A percentile compares a stretch with the other conserved stretches of the same genome.
phyloP scores from a whole-genome alignment of 2,329 filamentous ascomycete species.

The Fusarium nematophilum region DNA sequence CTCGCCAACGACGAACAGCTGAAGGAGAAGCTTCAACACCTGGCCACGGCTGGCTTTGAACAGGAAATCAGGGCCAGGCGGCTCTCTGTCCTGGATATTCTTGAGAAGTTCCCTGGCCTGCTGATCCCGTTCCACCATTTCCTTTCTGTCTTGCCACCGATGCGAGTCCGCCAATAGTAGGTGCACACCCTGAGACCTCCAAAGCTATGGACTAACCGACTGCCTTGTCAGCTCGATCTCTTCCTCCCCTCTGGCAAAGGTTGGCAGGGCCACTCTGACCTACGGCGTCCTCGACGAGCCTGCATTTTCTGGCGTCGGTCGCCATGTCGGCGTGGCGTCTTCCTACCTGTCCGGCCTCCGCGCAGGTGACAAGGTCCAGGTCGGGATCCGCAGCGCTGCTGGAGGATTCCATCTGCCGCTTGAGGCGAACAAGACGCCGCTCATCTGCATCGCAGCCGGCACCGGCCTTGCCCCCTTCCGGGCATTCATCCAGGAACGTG shows the following conservation, averaged over 20 bases:
- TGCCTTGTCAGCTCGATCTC: slow-evolving; percentile 70
- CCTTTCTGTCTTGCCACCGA: slow-evolving; percentile 77
- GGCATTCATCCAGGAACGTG: slow-evolving; percentile 71
- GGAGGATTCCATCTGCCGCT: slow-evolving; percentile 61
- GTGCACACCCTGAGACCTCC: slow-evolving; percentile 15
- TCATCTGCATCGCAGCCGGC: slow-evolving; percentile 63
- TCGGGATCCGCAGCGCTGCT: slow-evolving; percentile 59
- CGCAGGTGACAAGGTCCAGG: slow-evolving; percentile 54
- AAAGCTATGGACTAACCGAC: no score
- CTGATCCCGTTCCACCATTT: slow-evolving; percentile 72
- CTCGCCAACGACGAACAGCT: slow-evolving; percentile 58
- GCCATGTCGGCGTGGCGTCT: slow-evolving; percentile 68
- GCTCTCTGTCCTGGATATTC: slow-evolving; percentile 74
- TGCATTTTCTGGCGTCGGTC: slow-evolving; percentile 59
- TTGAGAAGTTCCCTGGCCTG: slow-evolving; percentile 70
- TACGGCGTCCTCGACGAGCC: slow-evolving; percentile 72
- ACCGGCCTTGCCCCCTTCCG: slow-evolving; percentile 71
- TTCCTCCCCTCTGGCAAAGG: slow-evolving; percentile 72
- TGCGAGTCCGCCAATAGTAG: slow-evolving; percentile 79
- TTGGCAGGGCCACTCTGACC: slow-evolving; percentile 69
- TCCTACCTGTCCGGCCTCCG: slow-evolving; percentile 66
- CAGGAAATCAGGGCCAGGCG: slow-evolving; percentile 64
- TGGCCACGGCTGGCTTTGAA: slow-evolving; percentile 59
- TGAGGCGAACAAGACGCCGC: slow-evolving; percentile 56
- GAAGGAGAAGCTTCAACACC: slow-evolving; percentile 55